Conservation (phyloP, 768 basidiomycete species). For the Neoboletus magnificus region DNA sequence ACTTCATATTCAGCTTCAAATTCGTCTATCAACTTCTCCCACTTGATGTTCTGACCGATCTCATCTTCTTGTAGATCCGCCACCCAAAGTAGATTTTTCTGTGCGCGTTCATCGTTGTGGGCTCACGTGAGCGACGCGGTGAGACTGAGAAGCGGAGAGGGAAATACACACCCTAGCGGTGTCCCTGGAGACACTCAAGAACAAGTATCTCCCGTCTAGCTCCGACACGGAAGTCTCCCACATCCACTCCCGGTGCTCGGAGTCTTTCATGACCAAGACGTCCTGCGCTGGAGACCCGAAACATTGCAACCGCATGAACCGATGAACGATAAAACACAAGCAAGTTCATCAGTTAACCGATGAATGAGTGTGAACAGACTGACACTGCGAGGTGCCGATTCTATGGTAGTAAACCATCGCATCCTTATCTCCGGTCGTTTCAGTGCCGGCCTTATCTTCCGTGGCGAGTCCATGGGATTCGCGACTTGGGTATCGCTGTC, state of each 20-base stretch:
- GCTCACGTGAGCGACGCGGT: background rate
- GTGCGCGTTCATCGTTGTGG: background rate
- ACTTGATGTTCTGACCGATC: constrained; percentile 63
- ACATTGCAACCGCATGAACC: background rate
- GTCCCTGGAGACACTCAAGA: constrained; percentile 54
- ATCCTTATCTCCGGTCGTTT: constrained; percentile 59
- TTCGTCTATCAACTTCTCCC: constrained; percentile 68
- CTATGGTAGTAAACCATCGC: constrained; percentile 77
- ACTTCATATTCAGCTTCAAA: constrained; percentile 64
- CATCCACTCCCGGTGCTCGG: constrained; percentile 62
- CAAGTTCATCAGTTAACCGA: constrained; percentile 6
- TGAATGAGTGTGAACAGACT: constrained; percentile 15
- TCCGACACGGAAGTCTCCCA: constrained; percentile 56
- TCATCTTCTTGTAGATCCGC: constrained; percentile 57
- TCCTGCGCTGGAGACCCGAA: constrained; percentile 52
- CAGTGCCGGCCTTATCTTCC: constrained; percentile 53
- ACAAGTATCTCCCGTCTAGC: constrained; percentile 60
- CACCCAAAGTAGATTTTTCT: constrained; percentile 78
- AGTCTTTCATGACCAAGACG: constrained; percentile 61
- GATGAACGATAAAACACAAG: background rate
- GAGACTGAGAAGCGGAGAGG: background rate
- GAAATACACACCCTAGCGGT: constrained; percentile 52
- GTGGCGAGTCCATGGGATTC: constrained; percentile 42
- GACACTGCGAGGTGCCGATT: constrained; percentile 68
- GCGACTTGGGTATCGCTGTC: constrained; percentile 55